Evolutionary conservation across 371 early-diverging fungal species (phyloP).

Genomic region (Enteropsectra breve): DNA sequence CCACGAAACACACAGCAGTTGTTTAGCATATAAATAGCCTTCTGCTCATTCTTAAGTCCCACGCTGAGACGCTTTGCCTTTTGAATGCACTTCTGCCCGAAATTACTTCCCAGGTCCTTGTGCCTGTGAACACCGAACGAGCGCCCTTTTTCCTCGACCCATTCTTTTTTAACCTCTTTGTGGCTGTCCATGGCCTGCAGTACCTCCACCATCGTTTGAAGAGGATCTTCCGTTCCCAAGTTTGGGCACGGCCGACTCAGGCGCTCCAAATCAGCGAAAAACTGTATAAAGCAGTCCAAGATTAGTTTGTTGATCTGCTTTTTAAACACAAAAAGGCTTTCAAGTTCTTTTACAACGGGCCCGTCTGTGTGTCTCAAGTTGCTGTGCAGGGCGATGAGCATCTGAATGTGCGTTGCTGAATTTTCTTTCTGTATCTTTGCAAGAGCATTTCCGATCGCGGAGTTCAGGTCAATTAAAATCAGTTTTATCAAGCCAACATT

Average conservation of each 20-base stretch:
- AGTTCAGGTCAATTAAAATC: constrained; percentile 34
- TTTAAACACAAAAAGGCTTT: constrained; percentile 41
- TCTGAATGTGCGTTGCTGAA: constrained; percentile 14
- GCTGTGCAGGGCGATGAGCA: constrained; percentile 17
- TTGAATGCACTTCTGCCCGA: constrained; percentile 14
- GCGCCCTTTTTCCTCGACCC: constrained; percentile 32
- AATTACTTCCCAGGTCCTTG: constrained; percentile 11
- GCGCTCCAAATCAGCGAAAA: constrained; percentile 22
- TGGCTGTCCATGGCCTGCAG: constrained; percentile 21
- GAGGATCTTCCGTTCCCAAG: constrained; percentile 20
- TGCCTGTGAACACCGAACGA: constrained; percentile 20
- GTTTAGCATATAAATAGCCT: constrained; percentile 43
- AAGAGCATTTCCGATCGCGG: constrained; percentile 23
- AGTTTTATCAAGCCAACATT: constrained; percentile 37
- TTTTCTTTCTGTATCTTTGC: constrained; percentile 38
- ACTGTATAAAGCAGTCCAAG: constrained; percentile 29
- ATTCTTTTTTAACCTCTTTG: constrained; percentile 20
- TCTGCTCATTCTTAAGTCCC: constrained; percentile 12
- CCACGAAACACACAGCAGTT: constrained; percentile 28
- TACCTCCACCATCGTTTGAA: constrained; percentile 3
- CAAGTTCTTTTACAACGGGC: constrained; percentile 25
- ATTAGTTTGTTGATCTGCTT: constrained; percentile 40
- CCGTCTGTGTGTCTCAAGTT: constrained; percentile 31
- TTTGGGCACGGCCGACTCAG: constrained; percentile 15
- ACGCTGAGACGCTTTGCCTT: constrained; percentile 24